Conservation (phyloP, 2,329 filamentous ascomycete species). For the Dactylellina parvicollis region DNA sequence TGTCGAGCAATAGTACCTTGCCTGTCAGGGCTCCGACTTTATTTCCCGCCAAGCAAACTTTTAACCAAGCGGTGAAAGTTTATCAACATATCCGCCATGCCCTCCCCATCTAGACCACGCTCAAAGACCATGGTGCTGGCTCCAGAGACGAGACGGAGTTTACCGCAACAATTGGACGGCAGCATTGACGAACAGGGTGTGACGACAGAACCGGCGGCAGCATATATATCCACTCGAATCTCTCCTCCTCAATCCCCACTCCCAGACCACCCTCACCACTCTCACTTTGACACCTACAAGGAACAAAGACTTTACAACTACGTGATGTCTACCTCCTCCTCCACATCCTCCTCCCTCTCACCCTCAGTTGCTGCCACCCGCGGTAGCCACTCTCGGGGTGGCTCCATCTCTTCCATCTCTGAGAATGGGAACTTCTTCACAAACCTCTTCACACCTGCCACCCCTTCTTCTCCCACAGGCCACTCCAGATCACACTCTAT, state of each 20-base stretch:
- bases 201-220: slow-evolving; percentile 50
- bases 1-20: slow-evolving; percentile 32
- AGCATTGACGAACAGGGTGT: slow-evolving; percentile 19
- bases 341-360: slow-evolving; percentile 2
- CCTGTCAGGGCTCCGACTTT: slow-evolving; percentile 32
- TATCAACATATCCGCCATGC: slow-evolving; percentile 14
- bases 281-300: slow-evolving; percentile 47
- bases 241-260: slow-evolving; percentile 38
- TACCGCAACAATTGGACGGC: slow-evolving; percentile 20
- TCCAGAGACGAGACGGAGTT: slow-evolving; percentile 25
- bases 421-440: slow-evolving; percentile 49
- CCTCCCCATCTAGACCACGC: slow-evolving; percentile 30
- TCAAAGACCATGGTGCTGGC: slow-evolving; percentile 30
- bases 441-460: slow-evolving; percentile 32
- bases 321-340: slow-evolving; percentile 44
- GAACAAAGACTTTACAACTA: slow-evolving; percentile 52
- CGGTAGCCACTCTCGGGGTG: slow-evolving; percentile 23
- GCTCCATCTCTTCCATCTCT: slow-evolving; percentile 28
- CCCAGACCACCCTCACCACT: slow-evolving; percentile 15
- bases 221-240: slow-evolving; percentile 50
- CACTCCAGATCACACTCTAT: slow-evolving; percentile 40
- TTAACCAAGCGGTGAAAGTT: neutral
- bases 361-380: slow-evolving; percentile 4
- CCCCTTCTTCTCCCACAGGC: slow-evolving; percentile 12
- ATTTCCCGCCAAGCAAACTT: slow-evolving; percentile 24